Percentiles rank a stretch among this genome's conserved stretches.
Conservation (phyloP, 1,284 basidiomycete species). For the Ustilago loliicola region DNA sequence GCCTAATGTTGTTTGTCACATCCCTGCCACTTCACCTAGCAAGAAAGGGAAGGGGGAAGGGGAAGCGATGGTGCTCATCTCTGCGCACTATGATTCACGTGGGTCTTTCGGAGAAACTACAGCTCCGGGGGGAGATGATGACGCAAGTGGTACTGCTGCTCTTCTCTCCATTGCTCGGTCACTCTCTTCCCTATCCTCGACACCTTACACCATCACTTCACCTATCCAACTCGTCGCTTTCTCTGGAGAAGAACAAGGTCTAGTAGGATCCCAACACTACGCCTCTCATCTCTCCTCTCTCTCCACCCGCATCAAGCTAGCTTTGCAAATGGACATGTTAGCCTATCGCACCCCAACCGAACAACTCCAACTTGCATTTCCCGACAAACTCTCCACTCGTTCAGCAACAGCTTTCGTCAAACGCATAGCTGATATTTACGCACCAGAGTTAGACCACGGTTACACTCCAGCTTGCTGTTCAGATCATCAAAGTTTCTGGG, state of each 20-base stretch:
- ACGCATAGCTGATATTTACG: slow-evolving; percentile 63
- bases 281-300: slow-evolving; percentile 24
- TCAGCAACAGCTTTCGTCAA: slow-evolving; percentile 58
- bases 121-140: slow-evolving; percentile 68
- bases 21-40: neutral
- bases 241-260: slow-evolving; percentile 70
- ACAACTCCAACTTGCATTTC: slow-evolving; percentile 68
- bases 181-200: slow-evolving; percentile 44
- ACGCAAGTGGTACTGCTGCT: slow-evolving; percentile 52
- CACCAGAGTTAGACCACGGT: slow-evolving; percentile 55
- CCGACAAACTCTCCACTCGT: slow-evolving; percentile 62
- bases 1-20: slow-evolving; percentile 57
- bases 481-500: slow-evolving; percentile 69
- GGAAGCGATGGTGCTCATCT: slow-evolving; percentile 62
- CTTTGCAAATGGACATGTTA: slow-evolving; percentile 65
- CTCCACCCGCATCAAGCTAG: slow-evolving; percentile 27
- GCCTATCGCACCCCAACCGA: slow-evolving; percentile 64
- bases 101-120: slow-evolving; percentile 63
- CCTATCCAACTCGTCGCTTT: slow-evolving; percentile 69
- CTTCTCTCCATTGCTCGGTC: slow-evolving; percentile 65
- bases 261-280: slow-evolving; percentile 55
- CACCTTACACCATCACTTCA: slow-evolving; percentile 35
- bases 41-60: neutral
- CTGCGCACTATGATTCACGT: slow-evolving; percentile 65
- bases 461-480: slow-evolving; percentile 68